Evolutionary conservation across 352 stramenopile genomes (phyloP).

Genomic region (Phytophthora nicotianae): DNA sequence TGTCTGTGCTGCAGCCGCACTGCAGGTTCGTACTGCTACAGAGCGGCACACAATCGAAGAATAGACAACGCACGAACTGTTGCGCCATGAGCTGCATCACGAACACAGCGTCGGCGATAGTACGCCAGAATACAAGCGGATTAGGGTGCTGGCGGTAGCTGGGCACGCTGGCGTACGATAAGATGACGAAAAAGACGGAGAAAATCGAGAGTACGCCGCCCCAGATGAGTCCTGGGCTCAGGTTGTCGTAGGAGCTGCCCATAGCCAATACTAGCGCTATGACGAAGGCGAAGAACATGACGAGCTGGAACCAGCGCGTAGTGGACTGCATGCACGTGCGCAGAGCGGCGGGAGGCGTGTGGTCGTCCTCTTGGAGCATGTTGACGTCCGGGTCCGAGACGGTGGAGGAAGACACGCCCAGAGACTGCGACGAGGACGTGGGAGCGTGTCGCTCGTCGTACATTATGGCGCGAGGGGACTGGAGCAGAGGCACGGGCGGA

Average conservation of each 20-base stretch:
- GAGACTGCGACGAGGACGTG: conserved; percentile 47
- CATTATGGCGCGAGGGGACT: conserved; percentile 33
- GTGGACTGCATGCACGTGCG: conserved; percentile 75
- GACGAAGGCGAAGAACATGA: conserved; percentile 84
- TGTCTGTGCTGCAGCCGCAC: conserved; percentile 71
- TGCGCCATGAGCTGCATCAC: conserved; percentile 82
- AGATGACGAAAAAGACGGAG: conserved; percentile 88
- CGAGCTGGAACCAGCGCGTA: conserved; percentile 84
- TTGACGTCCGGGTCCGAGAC: conserved; percentile 54
- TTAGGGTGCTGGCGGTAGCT: conserved; percentile 88
- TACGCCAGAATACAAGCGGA: conserved; percentile 89
- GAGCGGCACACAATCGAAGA: conserved; percentile 81
- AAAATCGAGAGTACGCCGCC: conserved; percentile 81
- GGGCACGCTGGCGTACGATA: conserved; percentile 81
- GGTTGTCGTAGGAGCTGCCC: conserved; percentile 68
- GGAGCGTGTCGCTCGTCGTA: conserved; percentile 21
- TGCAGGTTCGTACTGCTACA: conserved; percentile 71
- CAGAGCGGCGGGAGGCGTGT: conserved; percentile 34
- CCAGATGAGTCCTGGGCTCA: conserved; percentile 85
- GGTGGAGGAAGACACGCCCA: conserved; percentile 42
- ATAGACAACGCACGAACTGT: conserved; percentile 81
- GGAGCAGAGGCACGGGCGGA: conserved; percentile 28
- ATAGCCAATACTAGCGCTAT: conserved; percentile 65
- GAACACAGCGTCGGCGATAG: conserved; percentile 85
- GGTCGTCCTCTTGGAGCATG: conserved; percentile 37